Percentiles rank a stretch among this genome's conserved stretches.
These are phyloP conservation scores for Ustilago xerochloae DNA, from an alignment of 1,284 basidiomycete species.

Conservation along the genomic window DNA sequence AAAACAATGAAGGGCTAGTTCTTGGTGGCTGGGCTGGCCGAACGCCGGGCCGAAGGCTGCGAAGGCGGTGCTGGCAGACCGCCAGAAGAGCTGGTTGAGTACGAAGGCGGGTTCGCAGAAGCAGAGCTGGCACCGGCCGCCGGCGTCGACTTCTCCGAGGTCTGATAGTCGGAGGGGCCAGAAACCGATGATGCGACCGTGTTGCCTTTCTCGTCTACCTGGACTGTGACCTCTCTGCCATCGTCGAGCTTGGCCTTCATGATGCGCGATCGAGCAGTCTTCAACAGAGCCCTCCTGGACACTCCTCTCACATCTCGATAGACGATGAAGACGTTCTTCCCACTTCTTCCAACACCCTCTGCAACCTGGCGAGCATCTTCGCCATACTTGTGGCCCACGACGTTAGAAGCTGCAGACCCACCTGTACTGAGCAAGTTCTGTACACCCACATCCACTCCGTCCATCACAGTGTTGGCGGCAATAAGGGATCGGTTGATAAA, in stretches of 20 bases:
- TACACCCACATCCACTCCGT: conserved; percentile 66
- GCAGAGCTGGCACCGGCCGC: not conserved
- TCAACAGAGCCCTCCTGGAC: conserved; percentile 60
- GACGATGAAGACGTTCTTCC: conserved; percentile 62
- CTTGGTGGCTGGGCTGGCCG: conserved; percentile 21
- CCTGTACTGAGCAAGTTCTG: conserved; percentile 56
- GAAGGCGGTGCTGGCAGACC: conserved; percentile 19
- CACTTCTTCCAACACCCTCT: conserved; percentile 53
- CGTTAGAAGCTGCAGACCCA: conserved; percentile 58
- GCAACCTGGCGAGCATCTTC: conserved; percentile 63
- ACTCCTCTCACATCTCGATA: conserved; percentile 67
- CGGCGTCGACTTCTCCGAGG: not conserved
- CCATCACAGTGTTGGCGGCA: conserved; percentile 66
- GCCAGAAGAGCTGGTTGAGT: not conserved
- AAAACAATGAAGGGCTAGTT: no score
- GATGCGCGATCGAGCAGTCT: conserved; percentile 55
- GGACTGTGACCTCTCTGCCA: conserved; percentile 33
- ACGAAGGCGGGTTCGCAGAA: conserved; percentile 21
- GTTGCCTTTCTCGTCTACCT: conserved; percentile 39
- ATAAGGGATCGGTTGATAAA: conserved; percentile 64
- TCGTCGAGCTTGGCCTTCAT: conserved; percentile 41
- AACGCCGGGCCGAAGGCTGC: conserved; percentile 11
- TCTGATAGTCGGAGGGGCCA: not conserved
- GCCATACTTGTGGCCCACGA: conserved; percentile 68
- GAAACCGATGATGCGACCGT: conserved; percentile 26